These are phyloP conservation scores for Marsdenia floribunda DNA, from an alignment of 257 asterid species.

Conservation along the genomic window DNA sequence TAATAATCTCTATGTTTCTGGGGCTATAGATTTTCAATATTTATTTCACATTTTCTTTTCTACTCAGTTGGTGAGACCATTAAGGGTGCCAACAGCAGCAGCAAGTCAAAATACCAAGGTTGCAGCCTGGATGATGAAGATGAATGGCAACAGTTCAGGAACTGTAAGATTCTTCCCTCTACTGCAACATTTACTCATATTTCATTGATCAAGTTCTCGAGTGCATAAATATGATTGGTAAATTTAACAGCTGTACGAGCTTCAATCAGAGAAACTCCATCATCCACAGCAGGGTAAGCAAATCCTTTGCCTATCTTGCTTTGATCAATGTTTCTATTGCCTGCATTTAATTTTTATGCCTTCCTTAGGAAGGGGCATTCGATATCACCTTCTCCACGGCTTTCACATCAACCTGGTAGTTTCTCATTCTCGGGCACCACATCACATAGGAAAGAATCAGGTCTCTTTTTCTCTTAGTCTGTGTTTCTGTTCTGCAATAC, in stretches of 20 bases:
- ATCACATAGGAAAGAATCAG: slow-evolving; percentile 46
- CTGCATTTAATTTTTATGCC: not conserved
- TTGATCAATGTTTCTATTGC: not conserved
- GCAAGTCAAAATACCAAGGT: slow-evolving; percentile 55
- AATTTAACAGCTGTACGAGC: slow-evolving; percentile 55
- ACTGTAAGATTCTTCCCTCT: slow-evolving; percentile 35
- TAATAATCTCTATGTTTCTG: not conserved
- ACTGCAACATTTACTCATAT: not conserved
- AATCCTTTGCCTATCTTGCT: not conserved
- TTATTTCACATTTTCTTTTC: not conserved
- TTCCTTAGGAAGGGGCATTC: slow-evolving; percentile 47
- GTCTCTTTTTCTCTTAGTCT: slow-evolving; percentile 27
- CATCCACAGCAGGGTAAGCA: slow-evolving; percentile 46
- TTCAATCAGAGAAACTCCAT: slow-evolving; percentile 62
- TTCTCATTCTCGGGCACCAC: slow-evolving; percentile 48
- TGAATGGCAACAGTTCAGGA: slow-evolving; percentile 64
- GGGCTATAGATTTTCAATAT: not conserved
- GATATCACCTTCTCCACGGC: slow-evolving; percentile 51
- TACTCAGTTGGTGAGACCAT: slow-evolving; percentile 69
- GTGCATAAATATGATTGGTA: not conserved
- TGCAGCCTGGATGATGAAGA: slow-evolving; percentile 67
- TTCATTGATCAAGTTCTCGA: not conserved
- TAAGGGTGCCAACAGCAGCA: slow-evolving; percentile 40
- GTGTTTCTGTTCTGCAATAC: not conserved
- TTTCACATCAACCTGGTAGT: slow-evolving; percentile 42